Evolutionary conservation across 805 yeast genomes (phyloP).

Genomic region (Metschnikowia proteae): DNA sequence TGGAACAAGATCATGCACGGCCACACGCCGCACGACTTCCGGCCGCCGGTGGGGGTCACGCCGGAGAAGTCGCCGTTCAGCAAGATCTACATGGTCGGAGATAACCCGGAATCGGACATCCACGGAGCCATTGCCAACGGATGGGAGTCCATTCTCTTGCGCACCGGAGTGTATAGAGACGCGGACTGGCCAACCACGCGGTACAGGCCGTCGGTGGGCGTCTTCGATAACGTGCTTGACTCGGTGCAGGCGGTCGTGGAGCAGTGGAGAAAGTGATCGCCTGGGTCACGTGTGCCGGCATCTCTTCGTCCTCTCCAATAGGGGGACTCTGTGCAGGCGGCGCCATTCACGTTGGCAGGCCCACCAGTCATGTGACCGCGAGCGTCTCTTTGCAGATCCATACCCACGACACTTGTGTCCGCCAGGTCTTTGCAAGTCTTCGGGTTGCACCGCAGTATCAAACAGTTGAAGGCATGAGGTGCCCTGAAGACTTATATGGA

Average conservation of each 20-base stretch:
- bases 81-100: slow-evolving; percentile 92
- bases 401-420: too few relatives aligned
- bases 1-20: slow-evolving; percentile 43
- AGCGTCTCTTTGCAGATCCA: too few relatives aligned
- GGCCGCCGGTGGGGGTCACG: slow-evolving; percentile 45
- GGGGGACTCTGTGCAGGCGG: background rate
- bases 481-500: too few relatives aligned
- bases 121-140: slow-evolving; percentile 84
- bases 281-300: too few relatives aligned
- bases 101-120: slow-evolving; percentile 91
- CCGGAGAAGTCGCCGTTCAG: slow-evolving; percentile 38
- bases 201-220: slow-evolving; percentile 48
- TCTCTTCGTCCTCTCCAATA: too few relatives aligned
- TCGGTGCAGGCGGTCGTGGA: slow-evolving; percentile 33
- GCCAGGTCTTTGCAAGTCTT: too few relatives aligned
- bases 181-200: slow-evolving; percentile 40
- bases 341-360: too few relatives aligned
- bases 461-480: too few relatives aligned
- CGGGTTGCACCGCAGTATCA: too few relatives aligned
- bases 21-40: slow-evolving; percentile 14
- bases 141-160: slow-evolving; percentile 82
- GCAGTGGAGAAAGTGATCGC: background rate
- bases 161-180: slow-evolving; percentile 83
- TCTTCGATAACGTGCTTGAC: slow-evolving; percentile 45
- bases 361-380: too few relatives aligned